Evolutionary conservation across 225 moss, liverwort and hornwort genomes (phyloP), one percentile per base, ranked within the genome.

Genomic region (Bryoerythrophyllum caledonicum): DNA sequence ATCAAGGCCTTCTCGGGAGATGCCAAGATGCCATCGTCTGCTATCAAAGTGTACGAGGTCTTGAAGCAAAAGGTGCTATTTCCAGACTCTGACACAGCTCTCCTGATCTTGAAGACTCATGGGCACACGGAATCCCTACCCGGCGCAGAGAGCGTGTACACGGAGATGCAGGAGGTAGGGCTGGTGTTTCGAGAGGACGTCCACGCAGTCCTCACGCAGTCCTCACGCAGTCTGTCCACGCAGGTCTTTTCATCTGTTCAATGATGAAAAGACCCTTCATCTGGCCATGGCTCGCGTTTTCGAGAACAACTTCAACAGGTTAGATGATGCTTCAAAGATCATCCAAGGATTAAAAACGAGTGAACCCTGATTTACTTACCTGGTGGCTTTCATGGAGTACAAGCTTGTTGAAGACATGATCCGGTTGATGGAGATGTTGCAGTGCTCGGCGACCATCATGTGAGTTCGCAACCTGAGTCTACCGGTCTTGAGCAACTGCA

Each of bases 261-360:
- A n/a, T n/a, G n/a, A n/a, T n/a, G n/a, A n/a, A n/a, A n/a, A n/a
- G n/a, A n/a, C n/a, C n/a, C n/a, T n/a, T n/a, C n/a, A n/a, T n/a
- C n/a, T n/a, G n/a, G n/a, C n/a, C n/a, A n/a, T n/a, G n/a, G n/a
- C n/a, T n/a, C n/a, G n/a, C n/a, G n/a, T 95, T 64, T 99, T 92
- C 27, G 97, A 99, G 81, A 82, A 83, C 71, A 89, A 85, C 34
- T n/a, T n/a, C n/a, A 86, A 85, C 72, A 84, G 90, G 79, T 74
- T 99, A 68, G 85, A 94, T 53, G 91, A 94, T 82, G 97, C 97
- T 32, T 86, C 95, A 9, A 82, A 81, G 75, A 74, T 99, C 30
- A 90, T 95, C 72, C 81, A 74, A 84, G 91, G 84, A 72, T 82
- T 95, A 79, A 93, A 94, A 78, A 25, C 48, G 62, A 86, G 80